These are phyloP conservation scores for Suillus subaureus DNA, from an alignment of 768 basidiomycete genomes.

Conservation along the genomic window DNA sequence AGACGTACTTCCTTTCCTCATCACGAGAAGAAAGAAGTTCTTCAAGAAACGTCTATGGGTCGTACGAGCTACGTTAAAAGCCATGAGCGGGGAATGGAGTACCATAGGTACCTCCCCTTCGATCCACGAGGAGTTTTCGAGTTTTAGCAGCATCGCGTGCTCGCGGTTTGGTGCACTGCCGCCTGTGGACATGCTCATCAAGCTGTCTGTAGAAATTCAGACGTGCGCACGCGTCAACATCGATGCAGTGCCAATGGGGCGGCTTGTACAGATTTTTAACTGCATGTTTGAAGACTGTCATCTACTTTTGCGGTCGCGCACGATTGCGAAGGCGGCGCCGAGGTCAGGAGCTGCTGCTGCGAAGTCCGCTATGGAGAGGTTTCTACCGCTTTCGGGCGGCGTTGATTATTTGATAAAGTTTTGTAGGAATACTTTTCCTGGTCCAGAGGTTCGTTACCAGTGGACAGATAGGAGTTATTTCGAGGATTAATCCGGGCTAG, in stretches of 20 bases:
- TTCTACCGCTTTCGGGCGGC: slow-evolving; percentile 1
- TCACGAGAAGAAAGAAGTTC: slow-evolving; percentile 1
- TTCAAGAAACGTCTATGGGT: neutral
- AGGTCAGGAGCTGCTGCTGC: neutral
- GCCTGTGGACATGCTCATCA: neutral
- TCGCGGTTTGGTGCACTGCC: neutral
- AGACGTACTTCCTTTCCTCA: slow-evolving; percentile 4
- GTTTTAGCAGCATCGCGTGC: neutral
- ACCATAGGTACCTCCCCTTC: neutral
- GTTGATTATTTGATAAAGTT: slow-evolving; percentile 5
- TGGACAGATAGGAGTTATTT: neutral
- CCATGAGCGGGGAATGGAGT: neutral
- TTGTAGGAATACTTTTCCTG: neutral
- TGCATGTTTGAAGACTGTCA: neutral
- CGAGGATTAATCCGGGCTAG: neutral
- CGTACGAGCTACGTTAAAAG: neutral
- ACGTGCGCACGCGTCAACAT: neutral
- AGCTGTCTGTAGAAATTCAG: neutral
- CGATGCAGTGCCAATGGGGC: neutral
- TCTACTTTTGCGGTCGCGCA: neutral
- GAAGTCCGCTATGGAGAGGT: slow-evolving; percentile 1
- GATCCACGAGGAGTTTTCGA: neutral
- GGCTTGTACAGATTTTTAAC: neutral
- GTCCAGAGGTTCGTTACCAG: neutral
- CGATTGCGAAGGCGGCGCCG: neutral